Percentiles rank a stretch among this genome's conserved stretches.
phyloP scores from a whole-genome alignment of 345 rosid species.

The Bruguiera parviflora region DNA sequence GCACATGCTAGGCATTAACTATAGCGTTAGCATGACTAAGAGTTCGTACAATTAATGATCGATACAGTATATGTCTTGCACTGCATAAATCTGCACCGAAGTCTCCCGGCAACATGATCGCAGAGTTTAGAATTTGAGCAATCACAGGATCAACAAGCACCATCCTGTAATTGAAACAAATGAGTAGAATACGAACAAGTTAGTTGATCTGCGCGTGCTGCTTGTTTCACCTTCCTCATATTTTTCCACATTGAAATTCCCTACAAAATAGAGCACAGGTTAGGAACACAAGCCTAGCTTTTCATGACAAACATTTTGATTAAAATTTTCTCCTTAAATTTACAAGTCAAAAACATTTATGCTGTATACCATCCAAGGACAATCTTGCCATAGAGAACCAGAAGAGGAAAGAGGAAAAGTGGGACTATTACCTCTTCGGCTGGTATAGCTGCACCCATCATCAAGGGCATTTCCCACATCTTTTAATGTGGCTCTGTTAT shows the following conservation, averaged over 20 bases:
- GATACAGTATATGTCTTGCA: too few relatives aligned
- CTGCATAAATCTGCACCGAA: too few relatives aligned
- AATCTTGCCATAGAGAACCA: neutral
- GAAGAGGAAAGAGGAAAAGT: neutral
- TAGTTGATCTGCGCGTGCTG: conserved; percentile 18
- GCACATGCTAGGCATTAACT: too few relatives aligned
- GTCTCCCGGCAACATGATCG: too few relatives aligned
- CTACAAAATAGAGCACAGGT: conserved; percentile 19
- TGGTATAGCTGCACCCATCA: conserved; percentile 49
- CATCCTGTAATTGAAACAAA: conserved; percentile 27
- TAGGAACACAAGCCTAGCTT: too few relatives aligned
- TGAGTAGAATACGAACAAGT: conserved; percentile 13
- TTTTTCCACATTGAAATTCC: conserved; percentile 44
- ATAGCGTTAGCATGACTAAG: too few relatives aligned
- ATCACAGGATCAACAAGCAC: conserved; percentile 21
- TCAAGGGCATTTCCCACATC: conserved; percentile 36
- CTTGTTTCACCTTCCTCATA: conserved; percentile 43
- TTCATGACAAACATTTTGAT: too few relatives aligned
- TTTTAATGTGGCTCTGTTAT: conserved; percentile 39
- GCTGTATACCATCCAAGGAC: neutral
- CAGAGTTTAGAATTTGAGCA: neutral
- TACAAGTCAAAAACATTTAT: too few relatives aligned
- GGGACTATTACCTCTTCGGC: conserved; percentile 38
- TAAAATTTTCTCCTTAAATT: too few relatives aligned
- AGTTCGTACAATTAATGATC: too few relatives aligned